These are phyloP conservation scores for Rhodotorula glutinis DNA, from an alignment of 1,284 basidiomycete species.

Conservation along the genomic window DNA sequence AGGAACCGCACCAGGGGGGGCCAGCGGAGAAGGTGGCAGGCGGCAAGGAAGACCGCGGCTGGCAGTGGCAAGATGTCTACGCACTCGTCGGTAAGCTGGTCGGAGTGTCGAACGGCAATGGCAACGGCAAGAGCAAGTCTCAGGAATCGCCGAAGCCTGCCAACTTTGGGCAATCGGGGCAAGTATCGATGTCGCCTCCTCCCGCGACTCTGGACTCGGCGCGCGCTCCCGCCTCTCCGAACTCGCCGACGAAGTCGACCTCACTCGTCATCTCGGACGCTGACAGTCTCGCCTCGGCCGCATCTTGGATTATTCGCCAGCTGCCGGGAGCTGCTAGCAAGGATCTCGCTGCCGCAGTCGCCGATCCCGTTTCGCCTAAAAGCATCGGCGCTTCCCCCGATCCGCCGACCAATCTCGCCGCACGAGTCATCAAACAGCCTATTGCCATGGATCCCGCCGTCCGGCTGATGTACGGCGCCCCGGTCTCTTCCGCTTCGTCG, in stretches of 20 bases:
- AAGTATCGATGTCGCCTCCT: not conserved
- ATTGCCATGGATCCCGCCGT: not conserved
- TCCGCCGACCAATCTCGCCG: not conserved
- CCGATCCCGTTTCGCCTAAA: no score
- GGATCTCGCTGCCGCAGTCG: not conserved
- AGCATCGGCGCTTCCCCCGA: no score
- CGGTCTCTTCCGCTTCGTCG: conserved; percentile 13
- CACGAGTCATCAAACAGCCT: not conserved
- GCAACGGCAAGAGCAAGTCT: conserved; percentile 8
- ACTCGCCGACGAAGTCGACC: not conserved
- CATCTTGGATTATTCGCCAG: conserved; percentile 41
- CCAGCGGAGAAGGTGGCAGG: conserved; percentile 21
- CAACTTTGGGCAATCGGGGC: not conserved
- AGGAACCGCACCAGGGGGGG: conserved; percentile 22
- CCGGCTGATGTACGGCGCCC: conserved; percentile 4
- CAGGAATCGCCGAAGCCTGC: conserved; percentile 1
- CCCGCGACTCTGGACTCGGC: not conserved
- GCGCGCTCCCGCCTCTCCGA: not conserved
- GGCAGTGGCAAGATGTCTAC: conserved; percentile 41
- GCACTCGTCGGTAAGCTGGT: conserved; percentile 27
- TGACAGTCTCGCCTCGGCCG: conserved; percentile 36
- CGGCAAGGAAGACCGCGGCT: conserved; percentile 24
- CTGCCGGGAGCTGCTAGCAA: conserved; percentile 27
- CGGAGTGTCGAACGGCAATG: conserved; percentile 5
- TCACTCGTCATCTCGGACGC: conserved; percentile 9